These are phyloP conservation scores for Prunus mira DNA, from an alignment of 306 rosid genomes.

Conservation along the genomic window DNA sequence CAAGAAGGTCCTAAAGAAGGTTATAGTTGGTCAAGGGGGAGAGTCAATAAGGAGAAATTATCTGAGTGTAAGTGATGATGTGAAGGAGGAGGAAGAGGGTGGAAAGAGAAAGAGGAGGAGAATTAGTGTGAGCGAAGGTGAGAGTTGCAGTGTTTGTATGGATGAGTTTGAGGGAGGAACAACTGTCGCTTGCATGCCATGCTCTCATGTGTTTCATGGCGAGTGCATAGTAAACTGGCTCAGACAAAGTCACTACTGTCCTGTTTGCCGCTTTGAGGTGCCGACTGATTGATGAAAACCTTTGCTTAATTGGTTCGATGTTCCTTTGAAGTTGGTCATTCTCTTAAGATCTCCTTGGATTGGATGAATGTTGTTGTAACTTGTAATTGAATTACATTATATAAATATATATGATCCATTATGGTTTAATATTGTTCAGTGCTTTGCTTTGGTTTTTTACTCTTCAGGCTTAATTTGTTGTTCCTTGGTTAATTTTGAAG, in stretches of 20 bases:
- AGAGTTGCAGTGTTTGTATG: slow-evolving; percentile 8
- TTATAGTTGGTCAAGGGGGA: too few relatives aligned
- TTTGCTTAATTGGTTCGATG: not conserved
- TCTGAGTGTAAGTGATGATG: not conserved
- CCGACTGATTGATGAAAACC: not conserved
- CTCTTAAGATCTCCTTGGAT: too few relatives aligned
- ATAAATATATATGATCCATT: too few relatives aligned
- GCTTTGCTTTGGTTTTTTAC: too few relatives aligned
- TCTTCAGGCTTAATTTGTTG: too few relatives aligned
- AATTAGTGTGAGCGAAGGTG: not conserved
- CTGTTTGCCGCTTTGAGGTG: not conserved
- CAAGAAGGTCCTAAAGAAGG: too few relatives aligned
- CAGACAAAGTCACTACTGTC: not conserved
- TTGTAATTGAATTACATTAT: too few relatives aligned
- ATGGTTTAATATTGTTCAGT: too few relatives aligned
- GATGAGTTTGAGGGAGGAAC: not conserved
- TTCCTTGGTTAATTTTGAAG: too few relatives aligned
- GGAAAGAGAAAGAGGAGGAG: not conserved
- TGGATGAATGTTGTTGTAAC: too few relatives aligned
- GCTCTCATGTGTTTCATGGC: not conserved
- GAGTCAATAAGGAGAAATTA: too few relatives aligned
- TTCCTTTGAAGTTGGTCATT: not conserved
- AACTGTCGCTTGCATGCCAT: not conserved
- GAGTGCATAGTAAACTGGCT: not conserved
- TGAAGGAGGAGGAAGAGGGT: not conserved